A percentile compares a stretch with the other conserved stretches of the same genome.
Conservation (phyloP, 208 protist genomes). For the Trichomonas gallinae region DNA sequence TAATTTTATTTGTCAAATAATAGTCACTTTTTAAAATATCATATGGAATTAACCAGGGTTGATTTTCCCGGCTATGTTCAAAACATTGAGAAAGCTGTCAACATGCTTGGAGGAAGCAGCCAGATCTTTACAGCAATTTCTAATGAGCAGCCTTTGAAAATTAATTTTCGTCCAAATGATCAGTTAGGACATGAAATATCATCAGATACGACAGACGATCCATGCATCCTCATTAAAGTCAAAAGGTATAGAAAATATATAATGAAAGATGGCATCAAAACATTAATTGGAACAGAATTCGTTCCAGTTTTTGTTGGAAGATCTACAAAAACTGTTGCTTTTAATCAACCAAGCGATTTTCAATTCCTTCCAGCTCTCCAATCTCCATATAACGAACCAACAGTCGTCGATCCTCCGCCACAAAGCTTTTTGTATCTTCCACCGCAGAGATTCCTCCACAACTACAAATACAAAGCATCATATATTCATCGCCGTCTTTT, state of each 20-base stretch:
- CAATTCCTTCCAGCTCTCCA: not conserved
- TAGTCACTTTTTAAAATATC: not conserved
- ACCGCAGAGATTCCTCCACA: not conserved
- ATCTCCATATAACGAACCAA: not conserved
- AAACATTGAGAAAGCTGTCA: not conserved
- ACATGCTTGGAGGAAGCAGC: not conserved
- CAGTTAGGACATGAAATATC: not conserved
- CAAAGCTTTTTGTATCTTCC: not conserved
- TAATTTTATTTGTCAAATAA: too few relatives aligned
- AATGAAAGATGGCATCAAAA: not conserved
- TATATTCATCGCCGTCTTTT: not conserved
- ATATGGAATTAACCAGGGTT: not conserved
- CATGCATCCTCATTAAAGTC: not conserved
- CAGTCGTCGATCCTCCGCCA: not conserved
- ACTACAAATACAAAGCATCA: not conserved
- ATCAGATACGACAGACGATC: not conserved
- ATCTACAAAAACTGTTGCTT: not conserved
- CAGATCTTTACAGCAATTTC: not conserved
- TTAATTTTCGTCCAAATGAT: conserved; percentile 7
- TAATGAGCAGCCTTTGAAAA: not conserved
- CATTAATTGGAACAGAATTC: not conserved
- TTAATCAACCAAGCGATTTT: not conserved
- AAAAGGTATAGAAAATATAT: not conserved
- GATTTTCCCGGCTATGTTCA: not conserved
- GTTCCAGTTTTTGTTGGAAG: not conserved